These are phyloP conservation scores for Lolium rigidum DNA, from an alignment of 176 grass and related monocot species.

Conservation along the genomic window DNA sequence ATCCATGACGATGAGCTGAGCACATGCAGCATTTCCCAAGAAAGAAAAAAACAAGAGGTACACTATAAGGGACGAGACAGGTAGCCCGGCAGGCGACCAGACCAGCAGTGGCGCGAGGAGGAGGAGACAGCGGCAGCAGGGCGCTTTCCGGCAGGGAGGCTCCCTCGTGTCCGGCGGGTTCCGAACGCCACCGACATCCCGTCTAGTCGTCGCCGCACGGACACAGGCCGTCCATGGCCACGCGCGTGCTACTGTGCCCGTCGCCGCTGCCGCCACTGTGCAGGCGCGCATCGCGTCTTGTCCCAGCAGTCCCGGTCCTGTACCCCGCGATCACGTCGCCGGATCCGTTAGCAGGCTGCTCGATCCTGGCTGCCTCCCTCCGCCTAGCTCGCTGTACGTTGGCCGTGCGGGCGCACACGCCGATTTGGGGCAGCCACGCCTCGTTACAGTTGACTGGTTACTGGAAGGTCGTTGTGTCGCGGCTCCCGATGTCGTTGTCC, in stretches of 20 bases:
- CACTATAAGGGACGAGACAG: conserved; percentile 12
- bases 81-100: not conserved
- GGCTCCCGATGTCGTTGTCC: not conserved
- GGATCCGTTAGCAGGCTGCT: not conserved
- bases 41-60: not conserved
- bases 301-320: not conserved
- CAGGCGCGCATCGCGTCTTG: too few relatives aligned
- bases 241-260: not conserved
- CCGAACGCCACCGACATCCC: not conserved
- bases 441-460: not conserved
- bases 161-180: conserved; percentile 17
- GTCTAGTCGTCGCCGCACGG: not conserved
- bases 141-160: not conserved
- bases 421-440: too few relatives aligned
- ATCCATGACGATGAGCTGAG: not conserved
- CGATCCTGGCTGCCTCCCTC: conserved; percentile 1
- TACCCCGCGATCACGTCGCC: not conserved
- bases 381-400: not conserved
- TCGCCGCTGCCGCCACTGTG: not conserved
- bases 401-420: not conserved
- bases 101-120: not conserved
- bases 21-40: not conserved
- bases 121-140: not conserved
- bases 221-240: not conserved
- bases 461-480: not conserved